These are phyloP conservation scores for Boletus subcaerulescens DNA, from an alignment of 768 basidiomycete species.

Conservation along the genomic window DNA sequence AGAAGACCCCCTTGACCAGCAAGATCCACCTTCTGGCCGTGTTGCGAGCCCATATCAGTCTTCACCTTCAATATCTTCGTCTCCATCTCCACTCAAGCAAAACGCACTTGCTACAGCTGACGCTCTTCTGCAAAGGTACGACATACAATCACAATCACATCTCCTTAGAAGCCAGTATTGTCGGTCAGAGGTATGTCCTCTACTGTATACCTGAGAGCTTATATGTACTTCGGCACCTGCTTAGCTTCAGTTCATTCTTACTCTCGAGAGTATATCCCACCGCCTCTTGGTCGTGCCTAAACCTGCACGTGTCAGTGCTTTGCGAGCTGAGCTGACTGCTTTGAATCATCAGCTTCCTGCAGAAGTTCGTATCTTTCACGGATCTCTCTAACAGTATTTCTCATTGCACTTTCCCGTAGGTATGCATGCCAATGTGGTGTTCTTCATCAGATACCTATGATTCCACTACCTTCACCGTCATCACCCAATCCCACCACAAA, in stretches of 20 bases:
- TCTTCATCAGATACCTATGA: constrained; percentile 59
- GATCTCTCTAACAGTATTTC: not conserved
- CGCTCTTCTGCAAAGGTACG: constrained; percentile 64
- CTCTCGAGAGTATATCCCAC: constrained; percentile 90
- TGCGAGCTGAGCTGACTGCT: constrained; percentile 91
- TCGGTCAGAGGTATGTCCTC: constrained; percentile 70
- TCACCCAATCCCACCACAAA: constrained; percentile 76
- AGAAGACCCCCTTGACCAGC: constrained; percentile 73
- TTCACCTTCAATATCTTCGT: constrained; percentile 61
- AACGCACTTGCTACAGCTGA: constrained; percentile 48
- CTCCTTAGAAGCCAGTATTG: constrained; percentile 85
- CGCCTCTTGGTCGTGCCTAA: constrained; percentile 88
- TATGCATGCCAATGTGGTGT: constrained; percentile 90
- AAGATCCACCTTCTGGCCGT: constrained; percentile 41
- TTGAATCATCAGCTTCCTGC: constrained; percentile 96
- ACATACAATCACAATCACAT: constrained; percentile 60
- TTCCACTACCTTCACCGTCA: constrained; percentile 28
- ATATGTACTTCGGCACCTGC: not conserved
- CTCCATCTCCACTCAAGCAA: constrained; percentile 44
- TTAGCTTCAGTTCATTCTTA: constrained; percentile 82
- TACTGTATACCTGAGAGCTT: not conserved
- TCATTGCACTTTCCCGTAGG: constrained; percentile 38
- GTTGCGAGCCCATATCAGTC: constrained; percentile 59
- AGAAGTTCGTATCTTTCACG: constrained; percentile 56
- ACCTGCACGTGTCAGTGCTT: constrained; percentile 92